Base-by-base conservation (phyloP, 352 stramenopile species). In the Pythium biforme region DNA sequence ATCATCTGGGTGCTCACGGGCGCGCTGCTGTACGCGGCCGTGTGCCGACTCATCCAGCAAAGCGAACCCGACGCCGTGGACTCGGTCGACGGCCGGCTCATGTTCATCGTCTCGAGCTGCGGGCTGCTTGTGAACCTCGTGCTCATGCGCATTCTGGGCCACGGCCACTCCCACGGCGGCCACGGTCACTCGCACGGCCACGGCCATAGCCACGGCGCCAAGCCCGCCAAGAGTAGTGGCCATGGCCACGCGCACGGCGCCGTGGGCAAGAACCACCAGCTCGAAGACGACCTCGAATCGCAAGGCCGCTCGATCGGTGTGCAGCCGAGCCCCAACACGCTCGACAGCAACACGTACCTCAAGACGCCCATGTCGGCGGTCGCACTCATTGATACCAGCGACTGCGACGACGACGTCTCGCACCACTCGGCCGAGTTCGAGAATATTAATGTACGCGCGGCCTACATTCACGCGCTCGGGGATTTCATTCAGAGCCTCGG, bases 401-500 rank as follows among this genome's bases (percentile, higher is more conserved):
- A 66, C 39, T 55, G 55, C 27, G 60, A 73, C 39, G 61, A 68
- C 29, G 55, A 64, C 11, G 54, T 72, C 7, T 55, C 33, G 10
- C 48, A 58, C 47, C 65, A 79, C 51, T 72, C 74, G 39, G 73
- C 77, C 2, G 71, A 74, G 39, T 83, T 86, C 60, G 75, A 90
- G 58, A 98, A 98, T 69, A 88, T 99, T 45, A 99, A 98, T 63
- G 82, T 99, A n/a, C 81, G 90, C n/a, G 96, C 97, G 20, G 97
- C 97, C 5, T 98, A 99, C 74, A 89, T 99, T 59, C 97, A 99
- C 74, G 97, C 97, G 2, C 74, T 99, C 10, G 96, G 93, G 4
- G 97, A 99, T 75, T 92, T 99, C 50, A 77, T 98, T 33, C 97
- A 99, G 79, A 98, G 86, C 59, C 70, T 99, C 15, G 94, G 95